Evolutionary conservation across 805 yeast species (phyloP).

Genomic region (Cephaloascus fragrans): DNA sequence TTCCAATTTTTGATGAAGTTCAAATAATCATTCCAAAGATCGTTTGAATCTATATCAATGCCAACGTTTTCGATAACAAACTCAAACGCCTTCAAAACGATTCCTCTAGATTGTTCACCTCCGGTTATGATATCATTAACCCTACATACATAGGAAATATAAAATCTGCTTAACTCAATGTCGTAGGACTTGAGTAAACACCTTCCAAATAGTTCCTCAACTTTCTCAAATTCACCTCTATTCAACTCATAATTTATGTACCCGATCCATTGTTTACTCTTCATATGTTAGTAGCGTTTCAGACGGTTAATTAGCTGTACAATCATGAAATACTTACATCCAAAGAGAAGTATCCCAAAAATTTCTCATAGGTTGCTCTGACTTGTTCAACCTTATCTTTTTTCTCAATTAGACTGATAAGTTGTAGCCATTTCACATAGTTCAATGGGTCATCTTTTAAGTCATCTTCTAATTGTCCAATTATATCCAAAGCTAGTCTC

Average conservation of each 20-base stretch:
- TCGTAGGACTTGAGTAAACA: constrained; percentile 55
- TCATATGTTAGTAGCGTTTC: constrained; percentile 10
- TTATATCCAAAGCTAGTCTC: constrained; percentile 26
- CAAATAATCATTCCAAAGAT: constrained; percentile 77
- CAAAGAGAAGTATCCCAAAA: constrained; percentile 56
- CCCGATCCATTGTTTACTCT: constrained; percentile 50
- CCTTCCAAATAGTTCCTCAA: constrained; percentile 55
- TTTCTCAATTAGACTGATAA: constrained; percentile 12
- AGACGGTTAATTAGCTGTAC: not conserved
- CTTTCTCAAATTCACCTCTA: constrained; percentile 55
- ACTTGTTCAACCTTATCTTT: constrained; percentile 55
- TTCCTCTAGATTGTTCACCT: constrained; percentile 69
- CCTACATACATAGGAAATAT: constrained; percentile 68
- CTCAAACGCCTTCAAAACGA: constrained; percentile 74
- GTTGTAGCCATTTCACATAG: constrained; percentile 13
- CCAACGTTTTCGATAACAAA: constrained; percentile 75
- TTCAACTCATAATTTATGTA: constrained; percentile 59
- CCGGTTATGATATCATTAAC: constrained; percentile 65
- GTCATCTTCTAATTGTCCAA: constrained; percentile 50
- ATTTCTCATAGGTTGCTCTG: constrained; percentile 45
- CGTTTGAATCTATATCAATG: constrained; percentile 59
- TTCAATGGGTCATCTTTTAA: constrained; percentile 44
- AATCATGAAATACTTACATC: constrained; percentile 24
- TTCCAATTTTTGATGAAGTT: constrained; percentile 70
- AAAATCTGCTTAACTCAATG: constrained; percentile 66